Evolutionary conservation across 495 filamentous ascomycete genomes (phyloP).

Genomic region (Xylaria scruposa): DNA sequence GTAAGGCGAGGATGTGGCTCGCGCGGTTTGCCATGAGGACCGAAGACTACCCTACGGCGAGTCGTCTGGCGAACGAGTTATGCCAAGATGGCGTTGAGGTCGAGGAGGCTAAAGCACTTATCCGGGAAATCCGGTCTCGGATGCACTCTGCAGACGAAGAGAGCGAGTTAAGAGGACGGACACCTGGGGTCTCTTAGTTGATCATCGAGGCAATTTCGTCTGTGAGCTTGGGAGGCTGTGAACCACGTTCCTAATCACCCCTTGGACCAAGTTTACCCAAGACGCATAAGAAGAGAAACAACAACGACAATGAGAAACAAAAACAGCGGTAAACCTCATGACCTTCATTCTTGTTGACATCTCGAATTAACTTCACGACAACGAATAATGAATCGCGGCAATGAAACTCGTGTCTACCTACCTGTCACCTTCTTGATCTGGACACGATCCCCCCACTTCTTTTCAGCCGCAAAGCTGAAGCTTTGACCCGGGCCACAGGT

Average conservation of each 20-base stretch:
- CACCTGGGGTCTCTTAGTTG: background rate
- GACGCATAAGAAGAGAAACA: no score
- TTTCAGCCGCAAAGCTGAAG: slow-evolving; percentile 12
- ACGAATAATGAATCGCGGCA: no score
- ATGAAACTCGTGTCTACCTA: background rate
- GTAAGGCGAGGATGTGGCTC: slow-evolving; percentile 93
- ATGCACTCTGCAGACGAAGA: slow-evolving; percentile 60
- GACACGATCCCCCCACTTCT: background rate
- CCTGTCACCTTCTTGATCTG: background rate
- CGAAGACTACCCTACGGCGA: slow-evolving; percentile 75
- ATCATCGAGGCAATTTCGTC: background rate
- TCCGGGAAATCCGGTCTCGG: slow-evolving; percentile 84
- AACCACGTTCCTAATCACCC: background rate
- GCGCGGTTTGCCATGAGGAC: slow-evolving; percentile 78
- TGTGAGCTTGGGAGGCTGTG: background rate
- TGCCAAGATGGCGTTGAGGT: slow-evolving; percentile 98
- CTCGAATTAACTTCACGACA: background rate
- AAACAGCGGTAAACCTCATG: no score
- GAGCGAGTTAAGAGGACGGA: slow-evolving; percentile 19
- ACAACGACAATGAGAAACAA: no score
- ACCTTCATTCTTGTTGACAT: background rate
- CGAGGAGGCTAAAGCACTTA: slow-evolving; percentile 95
- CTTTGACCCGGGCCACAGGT: background rate
- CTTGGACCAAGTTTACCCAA: background rate
- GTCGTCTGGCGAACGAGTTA: slow-evolving; percentile 84